Evolutionary conservation across 495 filamentous ascomycete species (phyloP).

Genomic region (Opeltia flavorubescens): DNA sequence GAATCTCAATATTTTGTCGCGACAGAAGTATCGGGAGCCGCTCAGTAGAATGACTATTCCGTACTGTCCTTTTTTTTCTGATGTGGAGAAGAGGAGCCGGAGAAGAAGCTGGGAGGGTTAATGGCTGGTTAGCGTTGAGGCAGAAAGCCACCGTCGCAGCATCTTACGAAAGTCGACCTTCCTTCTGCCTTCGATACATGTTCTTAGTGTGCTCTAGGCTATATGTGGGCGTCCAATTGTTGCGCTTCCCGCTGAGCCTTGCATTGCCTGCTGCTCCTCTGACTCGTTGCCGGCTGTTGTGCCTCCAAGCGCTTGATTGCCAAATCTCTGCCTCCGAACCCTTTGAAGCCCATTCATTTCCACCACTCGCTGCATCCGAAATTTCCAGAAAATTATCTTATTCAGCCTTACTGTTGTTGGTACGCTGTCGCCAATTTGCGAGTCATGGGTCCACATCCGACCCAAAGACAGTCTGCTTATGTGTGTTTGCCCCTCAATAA

Average conservation of each 20-base stretch:
- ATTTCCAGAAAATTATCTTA: not conserved
- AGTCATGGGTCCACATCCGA: not conserved
- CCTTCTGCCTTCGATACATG: not conserved
- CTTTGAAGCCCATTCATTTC: too few species aligned
- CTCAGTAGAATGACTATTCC: too few species aligned
- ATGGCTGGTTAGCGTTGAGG: slow-evolving; percentile 4
- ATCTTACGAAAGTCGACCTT: not conserved
- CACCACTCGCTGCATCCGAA: not conserved
- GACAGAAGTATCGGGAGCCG: not conserved
- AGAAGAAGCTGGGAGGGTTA: too few species aligned
- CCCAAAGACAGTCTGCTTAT: not conserved
- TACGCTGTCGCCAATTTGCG: too few species aligned
- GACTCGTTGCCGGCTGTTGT: not conserved
- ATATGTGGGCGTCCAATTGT: not conserved
- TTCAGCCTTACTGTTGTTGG: too few species aligned
- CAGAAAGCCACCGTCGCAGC: not conserved
- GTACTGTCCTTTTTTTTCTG: too few species aligned
- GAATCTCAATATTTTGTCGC: slow-evolving; percentile 3
- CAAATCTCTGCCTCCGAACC: too few species aligned
- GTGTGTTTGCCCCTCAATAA: not conserved
- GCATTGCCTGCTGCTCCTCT: slow-evolving; percentile 1
- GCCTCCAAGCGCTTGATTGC: not conserved
- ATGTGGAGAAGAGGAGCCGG: too few species aligned
- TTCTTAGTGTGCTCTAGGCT: slow-evolving; percentile 2
- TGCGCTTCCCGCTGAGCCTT: not conserved